These are phyloP conservation scores for Eucalyptus regnans DNA, from an alignment of 345 rosid species.

Conservation along the genomic window DNA sequence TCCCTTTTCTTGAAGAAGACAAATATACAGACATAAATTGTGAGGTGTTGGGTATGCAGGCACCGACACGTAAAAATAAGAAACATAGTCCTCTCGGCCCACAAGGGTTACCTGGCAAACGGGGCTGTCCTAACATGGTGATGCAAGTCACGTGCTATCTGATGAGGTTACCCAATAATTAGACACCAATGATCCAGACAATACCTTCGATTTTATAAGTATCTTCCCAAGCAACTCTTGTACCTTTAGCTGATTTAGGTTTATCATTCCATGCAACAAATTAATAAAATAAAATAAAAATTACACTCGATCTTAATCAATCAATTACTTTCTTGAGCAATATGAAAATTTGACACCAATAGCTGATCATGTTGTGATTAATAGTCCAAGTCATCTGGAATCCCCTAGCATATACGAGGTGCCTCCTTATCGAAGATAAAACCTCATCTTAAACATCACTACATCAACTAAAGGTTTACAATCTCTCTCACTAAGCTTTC, in stretches of 20 bases:
- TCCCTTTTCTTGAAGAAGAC: too few species aligned
- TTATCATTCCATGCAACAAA: accelerated
- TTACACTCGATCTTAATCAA: background rate
- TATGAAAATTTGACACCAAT: background rate
- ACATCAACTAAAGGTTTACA: background rate
- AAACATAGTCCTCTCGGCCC: accelerated
- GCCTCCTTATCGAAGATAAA: background rate
- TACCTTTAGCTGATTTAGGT: background rate
- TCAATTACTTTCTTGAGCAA: background rate
- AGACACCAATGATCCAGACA: accelerated
- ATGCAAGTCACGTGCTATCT: accelerated
- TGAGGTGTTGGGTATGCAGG: accelerated
- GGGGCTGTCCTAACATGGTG: accelerated
- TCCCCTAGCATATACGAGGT: background rate
- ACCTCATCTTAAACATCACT: background rate
- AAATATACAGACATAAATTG: accelerated
- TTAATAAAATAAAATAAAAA: too few species aligned
- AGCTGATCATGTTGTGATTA: background rate
- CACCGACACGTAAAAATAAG: accelerated
- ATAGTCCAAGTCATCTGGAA: background rate
- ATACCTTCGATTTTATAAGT: accelerated
- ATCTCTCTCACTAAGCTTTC: background rate
- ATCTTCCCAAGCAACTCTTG: background rate
- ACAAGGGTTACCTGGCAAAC: accelerated
- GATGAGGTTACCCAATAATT: accelerated